A percentile compares a stretch with the other conserved stretches of the same genome.
phyloP scores from a whole-genome alignment of 2,329 filamentous ascomycete species.

The Xylaria sp. region DNA sequence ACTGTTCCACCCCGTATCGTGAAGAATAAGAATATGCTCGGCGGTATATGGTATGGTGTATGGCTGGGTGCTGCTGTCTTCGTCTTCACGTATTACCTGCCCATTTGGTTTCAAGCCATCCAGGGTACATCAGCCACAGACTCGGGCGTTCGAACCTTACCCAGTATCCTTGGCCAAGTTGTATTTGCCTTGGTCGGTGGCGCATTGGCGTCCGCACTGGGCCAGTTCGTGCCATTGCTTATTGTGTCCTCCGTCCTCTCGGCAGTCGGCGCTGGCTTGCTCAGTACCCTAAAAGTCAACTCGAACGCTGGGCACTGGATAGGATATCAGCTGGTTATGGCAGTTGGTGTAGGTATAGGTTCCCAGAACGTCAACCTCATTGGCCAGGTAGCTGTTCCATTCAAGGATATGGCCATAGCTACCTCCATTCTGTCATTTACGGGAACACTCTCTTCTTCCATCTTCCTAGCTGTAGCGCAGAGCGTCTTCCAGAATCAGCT shows the following conservation, averaged over 20 bases:
- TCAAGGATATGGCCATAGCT: too few species aligned
- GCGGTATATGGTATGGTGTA: slow-evolving; percentile 39
- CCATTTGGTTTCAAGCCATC: slow-evolving; percentile 55
- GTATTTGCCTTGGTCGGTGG: slow-evolving; percentile 43
- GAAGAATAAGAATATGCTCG: slow-evolving; percentile 42
- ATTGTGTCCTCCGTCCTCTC: slow-evolving; percentile 41
- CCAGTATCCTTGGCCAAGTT: slow-evolving; percentile 45
- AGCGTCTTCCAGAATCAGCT: too few species aligned
- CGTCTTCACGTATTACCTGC: slow-evolving; percentile 42
- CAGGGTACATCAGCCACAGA: slow-evolving; percentile 44
- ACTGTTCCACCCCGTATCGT: slow-evolving; percentile 48
- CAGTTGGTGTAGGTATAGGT: neutral
- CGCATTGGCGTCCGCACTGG: slow-evolving; percentile 42
- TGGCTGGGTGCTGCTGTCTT: slow-evolving; percentile 42
- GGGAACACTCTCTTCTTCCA: too few species aligned
- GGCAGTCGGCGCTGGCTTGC: slow-evolving; percentile 45
- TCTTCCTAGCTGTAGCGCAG: too few species aligned
- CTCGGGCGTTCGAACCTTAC: slow-evolving; percentile 47
- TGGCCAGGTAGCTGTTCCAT: neutral
- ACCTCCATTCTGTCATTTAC: too few species aligned
- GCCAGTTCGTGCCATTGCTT: slow-evolving; percentile 53
- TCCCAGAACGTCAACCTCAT: neutral
- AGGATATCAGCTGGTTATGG: slow-evolving; percentile 45
- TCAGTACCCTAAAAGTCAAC: slow-evolving; percentile 45
- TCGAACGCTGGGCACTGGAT: slow-evolving; percentile 46